Percentiles rank a stretch among this genome's conserved stretches.
These are phyloP conservation scores for Hortaea sp. DNA, from an alignment of 2,329 filamentous ascomycete species.

Conservation along the genomic window DNA sequence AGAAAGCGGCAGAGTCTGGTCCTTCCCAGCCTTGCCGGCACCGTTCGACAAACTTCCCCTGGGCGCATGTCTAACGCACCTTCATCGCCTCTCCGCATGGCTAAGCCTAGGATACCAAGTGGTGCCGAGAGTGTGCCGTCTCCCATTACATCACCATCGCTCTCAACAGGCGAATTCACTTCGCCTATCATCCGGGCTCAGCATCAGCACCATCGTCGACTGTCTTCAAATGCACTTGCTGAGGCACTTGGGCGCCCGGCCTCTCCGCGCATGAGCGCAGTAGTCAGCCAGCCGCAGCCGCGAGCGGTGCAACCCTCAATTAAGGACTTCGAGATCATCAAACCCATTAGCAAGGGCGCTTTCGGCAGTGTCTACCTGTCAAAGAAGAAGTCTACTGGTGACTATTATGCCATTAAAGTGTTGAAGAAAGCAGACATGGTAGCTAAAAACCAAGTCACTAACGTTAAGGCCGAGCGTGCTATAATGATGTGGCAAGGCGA, in stretches of 20 bases:
- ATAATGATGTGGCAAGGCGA: slow-evolving; percentile 99
- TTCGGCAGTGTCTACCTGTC: slow-evolving; percentile 97
- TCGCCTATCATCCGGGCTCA: slow-evolving; percentile 55
- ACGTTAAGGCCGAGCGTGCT: slow-evolving; percentile 94
- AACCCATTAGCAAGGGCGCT: slow-evolving; percentile 96
- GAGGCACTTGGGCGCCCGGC: slow-evolving; percentile 53
- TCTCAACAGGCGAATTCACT: slow-evolving; percentile 71
- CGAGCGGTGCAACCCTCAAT: slow-evolving; percentile 89
- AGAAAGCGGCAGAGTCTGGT: slow-evolving; percentile 81
- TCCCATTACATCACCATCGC: slow-evolving; percentile 80
- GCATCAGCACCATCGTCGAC: slow-evolving; percentile 56
- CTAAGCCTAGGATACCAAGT: slow-evolving; percentile 63
- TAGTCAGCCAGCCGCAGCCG: slow-evolving; percentile 69
- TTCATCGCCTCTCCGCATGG: slow-evolving; percentile 67
- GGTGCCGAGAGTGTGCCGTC: slow-evolving; percentile 60
- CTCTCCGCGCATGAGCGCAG: slow-evolving; percentile 71
- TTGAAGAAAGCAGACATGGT: slow-evolving; percentile 99
- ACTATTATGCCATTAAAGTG: slow-evolving; percentile 98
- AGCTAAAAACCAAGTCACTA: slow-evolving; percentile 97
- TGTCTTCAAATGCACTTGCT: slow-evolving; percentile 83
- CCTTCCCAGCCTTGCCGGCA: slow-evolving; percentile 53
- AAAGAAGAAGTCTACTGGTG: slow-evolving; percentile 96
- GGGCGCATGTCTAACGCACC: slow-evolving; percentile 63
- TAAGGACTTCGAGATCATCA: slow-evolving; percentile 99
- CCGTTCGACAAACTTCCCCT: slow-evolving; percentile 78